Conservation (phyloP, 805 yeast genomes). For the Yamadazyma philogaea region DNA sequence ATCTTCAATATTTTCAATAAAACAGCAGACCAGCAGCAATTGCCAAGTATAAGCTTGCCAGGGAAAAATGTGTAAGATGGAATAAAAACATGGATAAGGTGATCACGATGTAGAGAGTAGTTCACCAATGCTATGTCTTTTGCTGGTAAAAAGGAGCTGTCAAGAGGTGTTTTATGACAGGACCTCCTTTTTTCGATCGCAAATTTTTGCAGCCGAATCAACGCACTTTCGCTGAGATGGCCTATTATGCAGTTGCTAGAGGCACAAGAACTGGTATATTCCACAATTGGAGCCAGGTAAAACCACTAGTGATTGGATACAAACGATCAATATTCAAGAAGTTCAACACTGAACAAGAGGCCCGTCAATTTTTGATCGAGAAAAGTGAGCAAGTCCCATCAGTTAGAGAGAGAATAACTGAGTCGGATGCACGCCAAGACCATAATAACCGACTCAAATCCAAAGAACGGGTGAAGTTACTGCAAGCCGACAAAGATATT, state of each 20-base stretch:
- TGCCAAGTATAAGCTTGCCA: no score
- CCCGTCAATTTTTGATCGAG: neutral
- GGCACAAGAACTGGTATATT: constrained; percentile 52
- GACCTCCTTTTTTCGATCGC: neutral
- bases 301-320: constrained; percentile 52
- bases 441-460: neutral
- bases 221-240: constrained; percentile 14
- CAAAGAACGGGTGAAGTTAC: neutral
- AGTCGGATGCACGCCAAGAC: neutral
- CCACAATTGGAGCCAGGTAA: constrained; percentile 56
- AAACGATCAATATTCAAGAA: constrained; percentile 56
- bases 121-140: no score
- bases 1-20: no score
- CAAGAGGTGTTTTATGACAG: no score
- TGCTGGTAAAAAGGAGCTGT: no score
- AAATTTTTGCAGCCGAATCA: neutral
- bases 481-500: neutral
- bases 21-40: no score
- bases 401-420: neutral
- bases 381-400: neutral
- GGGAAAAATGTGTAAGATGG: no score
- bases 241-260: constrained; percentile 38
- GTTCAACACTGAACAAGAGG: constrained; percentile 36
- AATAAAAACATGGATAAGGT: no score
- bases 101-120: no score